Conservation (phyloP, 176 grass and related monocot species). For the Carex myosuroides region DNA sequence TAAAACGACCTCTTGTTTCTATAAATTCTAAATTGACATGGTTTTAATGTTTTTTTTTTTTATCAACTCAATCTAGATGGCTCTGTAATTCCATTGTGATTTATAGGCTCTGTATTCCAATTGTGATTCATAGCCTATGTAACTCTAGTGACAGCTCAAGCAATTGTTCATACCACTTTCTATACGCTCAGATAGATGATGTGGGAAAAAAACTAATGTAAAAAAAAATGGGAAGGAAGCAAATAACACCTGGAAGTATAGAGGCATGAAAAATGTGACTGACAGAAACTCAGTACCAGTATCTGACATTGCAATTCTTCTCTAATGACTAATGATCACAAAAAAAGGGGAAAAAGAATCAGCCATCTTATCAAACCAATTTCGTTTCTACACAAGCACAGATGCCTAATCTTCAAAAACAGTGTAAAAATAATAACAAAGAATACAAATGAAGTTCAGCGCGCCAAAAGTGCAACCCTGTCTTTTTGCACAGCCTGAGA, state of each 20-base stretch:
- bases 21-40: not conserved
- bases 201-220: not conserved
- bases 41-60: not conserved
- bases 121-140: not conserved
- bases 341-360: not conserved
- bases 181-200: not conserved
- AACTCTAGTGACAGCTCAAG: not conserved
- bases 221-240: not conserved
- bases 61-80: not conserved
- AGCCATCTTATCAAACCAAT: conserved; percentile 9
- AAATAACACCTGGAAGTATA: not conserved
- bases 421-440: not conserved
- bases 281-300: not conserved
- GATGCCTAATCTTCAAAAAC: not conserved
- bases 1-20: not conserved
- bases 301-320: not conserved
- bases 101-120: too few relatives aligned
- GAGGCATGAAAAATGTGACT: not conserved
- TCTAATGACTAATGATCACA: conserved; percentile 15
- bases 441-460: conserved; percentile 32
- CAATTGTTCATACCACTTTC: not conserved
- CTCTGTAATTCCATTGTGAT: not conserved
- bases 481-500: conserved; percentile 93
- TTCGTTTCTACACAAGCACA: conserved; percentile 1
- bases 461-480: conserved; percentile 53